Base-by-base conservation (phyloP, 116 monocot genomes). In the Dioscorea cayenensis region DNA sequence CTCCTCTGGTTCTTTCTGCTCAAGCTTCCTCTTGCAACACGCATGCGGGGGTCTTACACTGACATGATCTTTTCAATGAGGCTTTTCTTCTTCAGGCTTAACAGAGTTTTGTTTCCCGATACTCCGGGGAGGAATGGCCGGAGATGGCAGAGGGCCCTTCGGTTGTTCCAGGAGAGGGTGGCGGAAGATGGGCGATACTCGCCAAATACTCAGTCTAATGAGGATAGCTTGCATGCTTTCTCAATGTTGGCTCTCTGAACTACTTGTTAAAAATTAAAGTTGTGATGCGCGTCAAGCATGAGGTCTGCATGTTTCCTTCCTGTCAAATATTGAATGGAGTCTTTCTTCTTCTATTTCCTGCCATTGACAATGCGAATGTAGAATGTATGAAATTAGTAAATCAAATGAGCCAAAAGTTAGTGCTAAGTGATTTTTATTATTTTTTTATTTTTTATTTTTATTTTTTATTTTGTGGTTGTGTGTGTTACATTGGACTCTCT, bases 61-160 rank as follows among this genome's bases (percentile, higher is more conserved):
- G 70, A 76, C 51, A 29, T 79, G 23, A 60, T 60, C 28, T 64
- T 73, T 35, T 68, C 75, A 28, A 6, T 66, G 52, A 72, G 83
- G 72, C 76, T 83, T 60, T 83, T 83, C 69, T 49, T 79, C 60
- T 79, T 83, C 63, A 60, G 76, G 58, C 60, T 83, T 8, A 59
- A 63, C 49, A 51, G 76, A 5, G 71, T 83, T 19, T 67, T 83
- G 17, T 50, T 72, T 60, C 29, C 65, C 8, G 66, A 71, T 60
- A 3, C 25, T 11, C 49, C 35, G 13, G 69, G 64, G 27, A 43
- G 52, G 22, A 73, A 36, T 25, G 73, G 50, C 49, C 35, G 64
- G 51, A 37, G 83, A 68, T 79, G 71, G 83, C 72, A 69, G 73
- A 79, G 83, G 29, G 79, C 79, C 28, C 68, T 76, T 36, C 32